These are phyloP conservation scores for Rutidosis leptorrhynchoides DNA, from an alignment of 129 eudicot species.

Conservation along the genomic window DNA sequence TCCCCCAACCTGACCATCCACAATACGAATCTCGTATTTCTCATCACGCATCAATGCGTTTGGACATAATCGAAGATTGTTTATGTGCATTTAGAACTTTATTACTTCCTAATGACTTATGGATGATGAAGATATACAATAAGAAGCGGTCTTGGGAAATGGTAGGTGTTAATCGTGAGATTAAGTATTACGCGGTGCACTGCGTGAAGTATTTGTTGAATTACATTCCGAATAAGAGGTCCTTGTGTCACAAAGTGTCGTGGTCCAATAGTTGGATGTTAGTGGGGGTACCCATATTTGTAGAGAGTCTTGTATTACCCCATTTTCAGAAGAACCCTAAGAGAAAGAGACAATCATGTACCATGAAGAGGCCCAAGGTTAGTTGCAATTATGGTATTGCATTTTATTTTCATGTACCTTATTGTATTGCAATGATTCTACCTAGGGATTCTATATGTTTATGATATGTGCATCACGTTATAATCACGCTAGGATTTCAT, in stretches of 20 bases:
- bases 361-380: conserved; percentile 9
- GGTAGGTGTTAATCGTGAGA: not conserved
- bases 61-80: conserved; percentile 17
- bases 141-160: conserved; percentile 24
- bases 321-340: not conserved
- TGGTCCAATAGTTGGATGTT: not conserved
- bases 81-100: not conserved
- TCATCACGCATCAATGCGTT: not conserved
- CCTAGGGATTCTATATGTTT: too few species aligned
- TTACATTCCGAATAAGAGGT: too few species aligned
- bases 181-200: not conserved
- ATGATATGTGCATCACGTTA: too few species aligned
- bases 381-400: not conserved
- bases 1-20: conserved; percentile 8
- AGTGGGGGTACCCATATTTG: not conserved
- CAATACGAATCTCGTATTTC: not conserved
- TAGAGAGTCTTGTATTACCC: conserved; percentile 23
- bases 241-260: conserved; percentile 4
- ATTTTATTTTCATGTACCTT: too few species aligned
- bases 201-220: too few species aligned
- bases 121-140: conserved; percentile 21
- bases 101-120: not conserved
- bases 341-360: conserved; percentile 6
- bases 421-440: too few species aligned
- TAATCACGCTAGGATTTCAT: too few species aligned